These are phyloP conservation scores for Rhynchosporium agropyri DNA, from an alignment of 2,329 filamentous ascomycete genomes.

Conservation along the genomic window DNA sequence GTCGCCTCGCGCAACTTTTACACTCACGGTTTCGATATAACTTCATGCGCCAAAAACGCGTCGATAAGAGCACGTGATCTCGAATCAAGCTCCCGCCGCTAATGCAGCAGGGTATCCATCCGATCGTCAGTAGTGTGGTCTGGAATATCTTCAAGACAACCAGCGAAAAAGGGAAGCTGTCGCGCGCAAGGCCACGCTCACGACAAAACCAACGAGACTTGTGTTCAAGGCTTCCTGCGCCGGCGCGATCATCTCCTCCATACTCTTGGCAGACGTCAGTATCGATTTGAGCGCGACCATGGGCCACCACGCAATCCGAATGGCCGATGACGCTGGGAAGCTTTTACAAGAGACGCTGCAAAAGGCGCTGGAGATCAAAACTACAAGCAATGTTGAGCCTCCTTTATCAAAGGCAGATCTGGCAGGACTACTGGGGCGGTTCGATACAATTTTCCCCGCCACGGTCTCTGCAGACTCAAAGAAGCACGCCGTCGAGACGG, in stretches of 20 bases:
- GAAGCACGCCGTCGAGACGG: constrained; percentile 73
- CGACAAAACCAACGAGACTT: background rate
- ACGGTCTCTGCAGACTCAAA: constrained; percentile 34
- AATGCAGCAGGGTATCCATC: background rate
- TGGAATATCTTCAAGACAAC: background rate
- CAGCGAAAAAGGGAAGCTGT: background rate
- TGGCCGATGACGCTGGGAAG: constrained; percentile 55
- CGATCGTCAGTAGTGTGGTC: background rate
- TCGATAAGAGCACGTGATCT: constrained; percentile 11
- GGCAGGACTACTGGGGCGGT: constrained; percentile 50
- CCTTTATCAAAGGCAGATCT: constrained; percentile 72
- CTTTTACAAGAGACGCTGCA: constrained; percentile 61
- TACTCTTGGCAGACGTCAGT: background rate
- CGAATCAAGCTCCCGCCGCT: constrained; percentile 19
- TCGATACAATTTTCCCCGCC: constrained; percentile 47
- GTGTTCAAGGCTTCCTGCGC: background rate
- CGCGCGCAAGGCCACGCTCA: background rate
- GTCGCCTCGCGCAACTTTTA: constrained; percentile 20
- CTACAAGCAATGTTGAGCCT: constrained; percentile 67
- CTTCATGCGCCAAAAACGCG: constrained; percentile 22
- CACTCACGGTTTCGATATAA: background rate
- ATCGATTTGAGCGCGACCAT: constrained; percentile 42
- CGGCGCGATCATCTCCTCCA: background rate
- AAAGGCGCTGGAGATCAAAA: constrained; percentile 62
- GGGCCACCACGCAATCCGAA: constrained; percentile 56